These are phyloP conservation scores for Beta corolliflora DNA, from an alignment of 179 eudicot species.

Conservation along the genomic window DNA sequence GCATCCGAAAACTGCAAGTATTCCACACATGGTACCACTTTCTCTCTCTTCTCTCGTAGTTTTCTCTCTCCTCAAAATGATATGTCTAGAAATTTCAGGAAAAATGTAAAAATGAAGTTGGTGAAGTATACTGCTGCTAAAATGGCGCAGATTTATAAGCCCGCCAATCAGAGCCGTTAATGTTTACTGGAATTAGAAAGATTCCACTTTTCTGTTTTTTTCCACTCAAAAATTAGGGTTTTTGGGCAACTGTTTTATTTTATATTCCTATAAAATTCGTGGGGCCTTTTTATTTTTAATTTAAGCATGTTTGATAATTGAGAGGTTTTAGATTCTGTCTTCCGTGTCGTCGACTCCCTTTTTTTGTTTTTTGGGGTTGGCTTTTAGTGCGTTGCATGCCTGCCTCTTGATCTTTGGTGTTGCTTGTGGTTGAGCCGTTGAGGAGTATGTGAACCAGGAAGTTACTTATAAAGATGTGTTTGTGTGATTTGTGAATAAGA, in stretches of 20 bases:
- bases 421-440: no score
- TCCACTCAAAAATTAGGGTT: constrained; percentile 17
- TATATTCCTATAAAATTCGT: not conserved
- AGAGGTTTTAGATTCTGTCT: constrained; percentile 22
- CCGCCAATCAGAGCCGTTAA: constrained; percentile 31
- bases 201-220: constrained; percentile 13
- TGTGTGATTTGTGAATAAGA: no score
- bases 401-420: no score
- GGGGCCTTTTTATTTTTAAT: not conserved
- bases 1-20: constrained; percentile 87
- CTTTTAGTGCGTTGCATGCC: no score
- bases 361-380: no score
- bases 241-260: not conserved
- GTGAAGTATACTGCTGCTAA: not conserved
- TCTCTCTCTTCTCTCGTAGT: constrained; percentile 3
- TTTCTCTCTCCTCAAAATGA: not conserved
- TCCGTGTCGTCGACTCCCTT: no score
- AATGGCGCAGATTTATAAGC: not conserved
- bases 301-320: no score
- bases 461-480: no score
- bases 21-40: constrained; percentile 67
- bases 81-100: not conserved
- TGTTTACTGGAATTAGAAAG: constrained; percentile 18
- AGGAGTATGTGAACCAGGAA: no score
- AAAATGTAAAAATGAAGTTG: not conserved